Evolutionary conservation across 2,329 filamentous ascomycete species (phyloP).

Genomic region (Claviceps humidiphila): DNA sequence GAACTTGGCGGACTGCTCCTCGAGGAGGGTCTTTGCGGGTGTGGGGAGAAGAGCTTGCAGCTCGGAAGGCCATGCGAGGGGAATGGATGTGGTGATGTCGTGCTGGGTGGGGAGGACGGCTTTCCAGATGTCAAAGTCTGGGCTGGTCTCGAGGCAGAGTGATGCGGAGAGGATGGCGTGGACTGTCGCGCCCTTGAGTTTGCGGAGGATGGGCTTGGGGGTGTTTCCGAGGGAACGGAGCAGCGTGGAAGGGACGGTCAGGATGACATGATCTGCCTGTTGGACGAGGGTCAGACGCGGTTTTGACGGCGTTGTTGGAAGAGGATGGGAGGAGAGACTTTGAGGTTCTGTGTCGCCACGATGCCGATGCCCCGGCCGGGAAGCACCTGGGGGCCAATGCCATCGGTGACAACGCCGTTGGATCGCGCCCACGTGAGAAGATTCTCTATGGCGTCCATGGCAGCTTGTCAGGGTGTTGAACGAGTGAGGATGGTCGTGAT

Average conservation of each 20-base stretch:
- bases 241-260: constrained; percentile 49
- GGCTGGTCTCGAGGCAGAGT: constrained; percentile 39
- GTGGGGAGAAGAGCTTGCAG: constrained; percentile 32
- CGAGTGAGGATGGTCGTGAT: background rate
- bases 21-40: constrained; percentile 29
- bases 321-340: constrained; percentile 29
- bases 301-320: too few species aligned
- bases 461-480: background rate
- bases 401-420: constrained; percentile 53
- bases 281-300: too few species aligned
- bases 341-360: constrained; percentile 51
- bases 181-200: constrained; percentile 41
- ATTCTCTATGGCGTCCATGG: constrained; percentile 20
- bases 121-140: constrained; percentile 44
- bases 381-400: constrained; percentile 53
- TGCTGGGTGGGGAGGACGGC: constrained; percentile 50
- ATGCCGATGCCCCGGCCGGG: constrained; percentile 67
- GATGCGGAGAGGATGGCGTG: constrained; percentile 64
- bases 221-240: constrained; percentile 54
- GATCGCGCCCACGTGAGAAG: constrained; percentile 56
- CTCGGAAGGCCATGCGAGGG: constrained; percentile 31
- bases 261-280: constrained; percentile 37
- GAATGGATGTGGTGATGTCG: constrained; percentile 40
- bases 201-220: constrained; percentile 35
- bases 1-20: constrained; percentile 36